Evolutionary conservation across 345 rosid genomes (phyloP), one percentile per base, ranked within the genome.

Genomic region (Lumnitzera racemosa): DNA sequence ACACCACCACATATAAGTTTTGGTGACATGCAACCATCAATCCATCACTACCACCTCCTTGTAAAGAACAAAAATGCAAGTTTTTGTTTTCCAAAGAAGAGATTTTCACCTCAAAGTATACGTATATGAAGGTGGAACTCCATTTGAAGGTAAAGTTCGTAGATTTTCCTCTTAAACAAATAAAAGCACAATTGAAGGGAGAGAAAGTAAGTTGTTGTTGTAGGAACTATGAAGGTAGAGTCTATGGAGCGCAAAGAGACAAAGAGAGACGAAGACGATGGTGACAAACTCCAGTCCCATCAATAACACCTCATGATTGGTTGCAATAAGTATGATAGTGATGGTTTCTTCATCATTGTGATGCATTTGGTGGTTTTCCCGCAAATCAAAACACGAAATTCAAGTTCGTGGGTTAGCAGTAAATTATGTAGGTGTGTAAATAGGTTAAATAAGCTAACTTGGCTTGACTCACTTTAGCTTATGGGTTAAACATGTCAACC

Each of bases 51-150:
- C 20, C 20, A 20, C 20, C 71, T 73, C 41, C 88, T 82, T 47
- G 70, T 72, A 4, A 89, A 79, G 77, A 80, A 82, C 57, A 85
- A 80, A 55, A 83, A 83, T 24, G 87, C 86, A 70, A 83, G 60
- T 75, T 87, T 90, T 5, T 87, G 82, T 15, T 61, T 73, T 9
- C 81, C 82, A 24, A 51, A 2, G 70, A 74, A 80, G 52, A 36
- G 50, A 8, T 9, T 61, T 49, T 51, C 76, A 76, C 81, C 72
- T 62, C 68, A 24, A 53, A 36, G 71, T 59, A 43, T 13, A 74
- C 59, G 49, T 70, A 52, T 20, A 47, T 27, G 56, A 56, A 31
- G 5, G 17, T 6, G 1, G 36, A 29, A 20, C 20, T 20, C 20
- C 20, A 20, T 20, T 20, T 20, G 20, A 20, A 20, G 20, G 20